Base-by-base conservation (phyloP, 352 stramenopile genomes). In the Globisporangium carolinianum region DNA sequence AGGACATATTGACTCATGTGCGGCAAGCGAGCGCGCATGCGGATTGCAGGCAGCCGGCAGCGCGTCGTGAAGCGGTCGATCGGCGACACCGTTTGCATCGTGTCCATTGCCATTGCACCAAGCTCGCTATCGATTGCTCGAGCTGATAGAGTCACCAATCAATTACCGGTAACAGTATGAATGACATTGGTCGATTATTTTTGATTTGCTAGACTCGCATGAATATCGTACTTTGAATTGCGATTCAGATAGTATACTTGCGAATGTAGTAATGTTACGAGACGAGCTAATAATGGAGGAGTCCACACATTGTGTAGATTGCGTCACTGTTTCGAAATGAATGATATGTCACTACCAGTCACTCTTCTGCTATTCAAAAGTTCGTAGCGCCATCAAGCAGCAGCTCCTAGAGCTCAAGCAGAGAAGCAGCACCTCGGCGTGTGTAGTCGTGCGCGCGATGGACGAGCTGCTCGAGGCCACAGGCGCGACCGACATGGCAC, bases 61-160 rank as follows among this genome's bases (percentile, higher is more conserved):
- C 83, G 76, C 59, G 67, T 66, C 11, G 79, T 86, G 68, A 89
- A 89, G 55, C 70, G 62, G 49, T 84, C 72, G 51, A 68, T 55
- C 4, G 24, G 3, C 24, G 24, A 32, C 24, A 32, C 24, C 24
- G 3, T 32, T 32, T 32, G 24, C 24, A 32, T 3, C 24, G 24
- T 32, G 24, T 32, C 24, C 24, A 32, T 32, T 32, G 24, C 24
- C 24, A 32, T 32, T 32, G 24, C 24, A 32, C 24, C 24, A 32
- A 2, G 24, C 24, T 32, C 24, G 24, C 24, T 32, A 32, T 32
- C 24, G 24, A 32, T 32, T 32, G 24, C 24, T 32, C 24, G 24
- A 32, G 2, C 24, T 32, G 24, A 32, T 32, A 32, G 3, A 32
- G 24, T 32, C 24, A 32, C 24, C 24, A 32, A 32, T 32, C 24